A percentile compares a stretch with the other conserved stretches of the same genome.
Evolutionary conservation across 495 filamentous ascomycete species (phyloP).

Genomic region (Cairneyella variabilis): DNA sequence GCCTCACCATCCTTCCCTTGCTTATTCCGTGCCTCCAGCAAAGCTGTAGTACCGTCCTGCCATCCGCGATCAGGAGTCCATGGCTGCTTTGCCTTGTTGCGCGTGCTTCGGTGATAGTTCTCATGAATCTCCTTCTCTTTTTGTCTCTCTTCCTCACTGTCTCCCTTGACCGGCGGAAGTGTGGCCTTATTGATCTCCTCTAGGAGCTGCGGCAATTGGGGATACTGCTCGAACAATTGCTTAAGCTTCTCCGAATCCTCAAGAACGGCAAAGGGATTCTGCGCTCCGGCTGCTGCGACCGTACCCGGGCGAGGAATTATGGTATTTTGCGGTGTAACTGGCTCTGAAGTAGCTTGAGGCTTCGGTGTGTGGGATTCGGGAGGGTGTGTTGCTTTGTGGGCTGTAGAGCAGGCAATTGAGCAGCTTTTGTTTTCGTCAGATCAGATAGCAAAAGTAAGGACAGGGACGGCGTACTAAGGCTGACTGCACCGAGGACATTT

Average conservation of each 20-base stretch:
- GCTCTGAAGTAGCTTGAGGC: too few relatives aligned
- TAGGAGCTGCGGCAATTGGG: conserved; percentile 46
- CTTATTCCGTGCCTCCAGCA: conserved; percentile 31
- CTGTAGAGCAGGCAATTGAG: conserved; percentile 62
- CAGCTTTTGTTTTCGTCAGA: conserved; percentile 56
- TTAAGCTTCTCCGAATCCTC: conserved; percentile 42
- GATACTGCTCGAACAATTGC: conserved; percentile 47
- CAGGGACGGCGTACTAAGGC: conserved; percentile 50
- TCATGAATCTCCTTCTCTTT: neutral
- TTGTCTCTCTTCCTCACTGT: neutral
- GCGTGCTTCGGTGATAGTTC: too few relatives aligned
- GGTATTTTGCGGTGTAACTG: too few relatives aligned
- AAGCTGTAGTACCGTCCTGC: conserved; percentile 32
- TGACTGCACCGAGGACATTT: conserved; percentile 61
- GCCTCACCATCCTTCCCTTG: conserved; percentile 37
- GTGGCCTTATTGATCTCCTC: conserved; percentile 49
- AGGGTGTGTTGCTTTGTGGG: conserved; percentile 50
- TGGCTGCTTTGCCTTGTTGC: conserved; percentile 22
- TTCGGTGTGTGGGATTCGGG: conserved; percentile 16
- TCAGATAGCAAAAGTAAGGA: conserved; percentile 8
- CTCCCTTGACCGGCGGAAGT: conserved; percentile 29
- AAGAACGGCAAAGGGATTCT: conserved; percentile 33
- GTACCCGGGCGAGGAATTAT: conserved; percentile 25
- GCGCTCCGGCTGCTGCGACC: conserved; percentile 9
- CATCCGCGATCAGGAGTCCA: conserved; percentile 39